phyloP scores from a whole-genome alignment of 2,329 filamentous ascomycete genomes.

The Alternaria sp. region DNA sequence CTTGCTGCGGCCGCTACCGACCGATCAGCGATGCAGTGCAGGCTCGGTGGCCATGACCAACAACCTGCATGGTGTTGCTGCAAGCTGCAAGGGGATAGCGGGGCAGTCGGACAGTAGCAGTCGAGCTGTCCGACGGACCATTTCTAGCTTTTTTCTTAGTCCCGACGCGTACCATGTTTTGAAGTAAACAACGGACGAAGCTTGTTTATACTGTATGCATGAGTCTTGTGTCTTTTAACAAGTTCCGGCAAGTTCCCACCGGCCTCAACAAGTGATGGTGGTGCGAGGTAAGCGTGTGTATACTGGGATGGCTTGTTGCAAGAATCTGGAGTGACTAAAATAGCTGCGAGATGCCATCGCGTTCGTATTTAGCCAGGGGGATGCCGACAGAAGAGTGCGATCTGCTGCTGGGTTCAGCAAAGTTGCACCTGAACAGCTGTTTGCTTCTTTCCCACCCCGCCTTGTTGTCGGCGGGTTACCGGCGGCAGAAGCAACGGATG shows the following conservation, averaged over 20 bases:
- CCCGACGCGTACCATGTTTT: slow-evolving; percentile 5
- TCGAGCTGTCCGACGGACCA: slow-evolving; percentile 7
- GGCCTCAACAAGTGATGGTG: neutral
- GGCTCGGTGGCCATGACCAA: neutral
- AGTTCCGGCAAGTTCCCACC: neutral
- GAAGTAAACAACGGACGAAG: neutral
- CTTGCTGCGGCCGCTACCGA: slow-evolving; percentile 37
- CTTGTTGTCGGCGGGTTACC: slow-evolving; percentile 7
- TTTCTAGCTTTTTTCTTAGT: slow-evolving; percentile 9
- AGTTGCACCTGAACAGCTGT: neutral
- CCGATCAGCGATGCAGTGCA: slow-evolving; percentile 23
- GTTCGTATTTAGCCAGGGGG: neutral
- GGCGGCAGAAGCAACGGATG: slow-evolving; percentile 12
- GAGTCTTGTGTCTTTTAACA: neutral
- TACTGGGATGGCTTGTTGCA: neutral
- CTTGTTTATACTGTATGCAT: neutral
- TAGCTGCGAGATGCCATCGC: neutral
- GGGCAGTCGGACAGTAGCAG: slow-evolving; percentile 11
- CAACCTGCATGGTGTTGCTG: slow-evolving; percentile 17
- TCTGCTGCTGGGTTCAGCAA: neutral
- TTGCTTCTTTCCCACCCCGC: slow-evolving; percentile 12
- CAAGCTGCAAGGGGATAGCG: slow-evolving; percentile 36
- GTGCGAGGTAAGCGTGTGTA: neutral
- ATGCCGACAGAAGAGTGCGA: neutral
- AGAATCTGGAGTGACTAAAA: neutral